Evolutionary conservation across 169 alveolate species (phyloP), one percentile per base, ranked within the genome.

Genomic region (Theileria annulata): DNA sequence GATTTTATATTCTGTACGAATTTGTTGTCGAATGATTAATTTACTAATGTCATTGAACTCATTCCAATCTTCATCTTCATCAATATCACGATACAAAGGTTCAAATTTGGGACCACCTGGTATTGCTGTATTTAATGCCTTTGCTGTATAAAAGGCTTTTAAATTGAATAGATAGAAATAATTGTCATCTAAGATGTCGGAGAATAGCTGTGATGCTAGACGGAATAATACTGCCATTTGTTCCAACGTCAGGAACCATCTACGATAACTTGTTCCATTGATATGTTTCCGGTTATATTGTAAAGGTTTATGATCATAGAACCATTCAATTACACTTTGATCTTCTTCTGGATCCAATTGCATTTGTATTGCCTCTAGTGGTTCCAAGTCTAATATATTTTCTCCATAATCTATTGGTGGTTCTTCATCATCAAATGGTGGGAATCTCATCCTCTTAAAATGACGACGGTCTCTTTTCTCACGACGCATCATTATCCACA

Each of bases 51-150:
- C 99, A 88, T 98, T 99, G 90, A 99, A 99, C 90, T 99, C 99
- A 87, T 98, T 99, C 99, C 99, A 99, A 92, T 99, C 99, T 87
- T 99, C 99, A 86, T 99, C 99, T 75, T 98, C 99, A 51, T 97
- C 99, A 73, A 94, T 90, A 92, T 97, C 99, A 67, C 99, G 91
- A 88, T 88, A 97, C 59, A 99, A 91, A 31, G 99, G 99, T 92
- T 99, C 99, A 92, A 98, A 99, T 93, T 99, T 99, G 25, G 99
- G 99, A 0, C 99, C 99, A 51, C 99, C 99, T 12, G 99, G 99
- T 62, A 99, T 99, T 23, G 99, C 99, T 91, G 98, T 90, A 92
- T 98, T 99, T 80, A 99, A 88, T 17, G 99, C 99, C 90, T 99
- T 99, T 10, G 99, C 99, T 23, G 99, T 99, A 87, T 95, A 96